These are phyloP conservation scores for Globisporangium splendens DNA, from an alignment of 352 stramenopile genomes.

Conservation along the genomic window DNA sequence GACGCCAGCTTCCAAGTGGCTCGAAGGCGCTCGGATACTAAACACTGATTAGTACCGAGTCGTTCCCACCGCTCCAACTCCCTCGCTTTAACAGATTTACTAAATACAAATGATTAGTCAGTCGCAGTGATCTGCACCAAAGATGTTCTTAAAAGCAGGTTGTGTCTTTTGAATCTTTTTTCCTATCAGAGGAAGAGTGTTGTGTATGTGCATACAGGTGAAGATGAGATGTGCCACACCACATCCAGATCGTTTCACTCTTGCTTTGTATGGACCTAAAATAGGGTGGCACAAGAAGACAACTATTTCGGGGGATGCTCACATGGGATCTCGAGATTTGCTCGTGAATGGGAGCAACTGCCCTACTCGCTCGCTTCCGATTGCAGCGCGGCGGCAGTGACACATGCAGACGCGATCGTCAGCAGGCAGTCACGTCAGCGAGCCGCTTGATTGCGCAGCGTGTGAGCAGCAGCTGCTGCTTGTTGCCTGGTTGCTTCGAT, in stretches of 20 bases:
- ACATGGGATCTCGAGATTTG: not conserved
- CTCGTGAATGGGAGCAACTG: not conserved
- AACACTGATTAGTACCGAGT: conserved; percentile 7
- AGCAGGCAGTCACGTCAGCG: not conserved
- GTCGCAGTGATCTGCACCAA: not conserved
- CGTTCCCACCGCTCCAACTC: too few relatives aligned
- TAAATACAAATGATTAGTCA: too few relatives aligned
- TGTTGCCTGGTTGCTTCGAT: not conserved
- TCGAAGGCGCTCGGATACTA: conserved; percentile 7
- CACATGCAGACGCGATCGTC: conserved; percentile 12
- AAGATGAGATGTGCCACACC: not conserved
- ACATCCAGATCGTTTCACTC: not conserved
- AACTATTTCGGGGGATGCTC: not conserved
- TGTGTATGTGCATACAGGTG: conserved; percentile 6
- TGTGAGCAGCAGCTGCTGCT: not conserved
- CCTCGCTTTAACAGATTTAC: too few relatives aligned
- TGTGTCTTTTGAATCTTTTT: not conserved
- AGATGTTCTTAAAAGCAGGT: too few relatives aligned
- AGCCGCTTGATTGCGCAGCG: not conserved
- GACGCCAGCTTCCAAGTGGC: not conserved
- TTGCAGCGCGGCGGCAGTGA: not conserved
- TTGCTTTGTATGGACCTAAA: not conserved
- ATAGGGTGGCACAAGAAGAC: not conserved
- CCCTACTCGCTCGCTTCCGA: not conserved
- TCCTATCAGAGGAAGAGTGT: not conserved